A percentile compares a stretch with the other conserved stretches of the same genome.
These are phyloP conservation scores for Alternaria infectoria DNA, from an alignment of 2,329 filamentous ascomycete species.

Conservation along the genomic window DNA sequence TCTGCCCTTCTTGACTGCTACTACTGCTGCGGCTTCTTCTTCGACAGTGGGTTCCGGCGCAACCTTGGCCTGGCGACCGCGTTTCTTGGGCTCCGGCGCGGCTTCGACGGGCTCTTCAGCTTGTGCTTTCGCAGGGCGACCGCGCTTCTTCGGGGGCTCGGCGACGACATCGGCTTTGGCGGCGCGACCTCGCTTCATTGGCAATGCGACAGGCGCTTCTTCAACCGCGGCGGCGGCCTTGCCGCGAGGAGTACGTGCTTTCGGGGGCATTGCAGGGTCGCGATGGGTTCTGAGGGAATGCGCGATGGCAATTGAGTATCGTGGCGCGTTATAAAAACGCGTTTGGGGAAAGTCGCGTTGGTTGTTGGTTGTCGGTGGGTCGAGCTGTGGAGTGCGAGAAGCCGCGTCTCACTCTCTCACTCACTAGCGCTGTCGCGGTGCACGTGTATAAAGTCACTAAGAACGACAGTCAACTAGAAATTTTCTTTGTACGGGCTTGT, in stretches of 20 bases:
- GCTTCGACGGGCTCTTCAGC: neutral
- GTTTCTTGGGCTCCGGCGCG: neutral
- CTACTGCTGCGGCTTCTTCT: constrained; percentile 1
- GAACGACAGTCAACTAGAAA: too few relatives aligned
- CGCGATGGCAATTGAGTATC: neutral
- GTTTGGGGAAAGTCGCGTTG: neutral
- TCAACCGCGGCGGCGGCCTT: constrained; percentile 13
- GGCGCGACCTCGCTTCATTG: constrained; percentile 32
- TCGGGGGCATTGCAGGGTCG: constrained; percentile 20
- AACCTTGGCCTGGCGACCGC: neutral
- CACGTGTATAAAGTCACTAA: neutral
- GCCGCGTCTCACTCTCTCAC: neutral
- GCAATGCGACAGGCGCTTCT: constrained; percentile 5
- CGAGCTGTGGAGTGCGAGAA: neutral
- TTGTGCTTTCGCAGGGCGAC: constrained; percentile 13
- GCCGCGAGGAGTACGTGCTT: constrained; percentile 17
- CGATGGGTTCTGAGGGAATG: neutral
- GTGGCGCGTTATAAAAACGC: neutral
- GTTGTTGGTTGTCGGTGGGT: neutral
- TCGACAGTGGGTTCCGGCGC: constrained; percentile 7
- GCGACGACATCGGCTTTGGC: constrained; percentile 17
- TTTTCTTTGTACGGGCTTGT: neutral
- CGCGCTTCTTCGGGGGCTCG: constrained; percentile 17
- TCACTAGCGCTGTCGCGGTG: neutral
- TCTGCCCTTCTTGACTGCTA: constrained; percentile 13